A percentile compares a stretch with the other conserved stretches of the same genome.
These are phyloP conservation scores for Fonsecaea pugnacius DNA, from an alignment of 2,329 filamentous ascomycete species.

Conservation along the genomic window DNA sequence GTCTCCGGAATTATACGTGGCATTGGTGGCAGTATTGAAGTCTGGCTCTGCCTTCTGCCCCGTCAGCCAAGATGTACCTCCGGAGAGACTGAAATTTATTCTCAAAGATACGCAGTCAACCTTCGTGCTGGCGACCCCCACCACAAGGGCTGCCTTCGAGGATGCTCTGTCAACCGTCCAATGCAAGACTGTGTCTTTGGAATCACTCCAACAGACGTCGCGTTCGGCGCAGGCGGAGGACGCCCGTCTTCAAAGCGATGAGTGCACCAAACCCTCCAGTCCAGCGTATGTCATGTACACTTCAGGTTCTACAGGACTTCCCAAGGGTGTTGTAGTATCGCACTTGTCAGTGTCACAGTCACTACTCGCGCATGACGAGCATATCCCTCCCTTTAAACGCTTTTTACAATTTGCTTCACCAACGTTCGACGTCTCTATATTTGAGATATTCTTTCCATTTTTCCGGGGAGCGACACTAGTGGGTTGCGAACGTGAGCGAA, in stretches of 20 bases:
- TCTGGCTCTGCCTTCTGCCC: slow-evolving; percentile 86
- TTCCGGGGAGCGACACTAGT: slow-evolving; percentile 75
- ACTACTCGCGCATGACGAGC: slow-evolving; percentile 75
- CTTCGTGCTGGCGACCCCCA: slow-evolving; percentile 67
- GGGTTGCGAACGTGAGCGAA: slow-evolving; percentile 67
- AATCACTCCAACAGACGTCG: slow-evolving; percentile 9
- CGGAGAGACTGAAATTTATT: slow-evolving; percentile 79
- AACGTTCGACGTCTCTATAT: slow-evolving; percentile 92
- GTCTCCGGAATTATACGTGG: slow-evolving; percentile 75
- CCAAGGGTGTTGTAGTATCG: slow-evolving; percentile 84
- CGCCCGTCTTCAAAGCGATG: slow-evolving; percentile 27
- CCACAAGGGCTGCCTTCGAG: slow-evolving; percentile 36
- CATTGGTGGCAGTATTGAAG: slow-evolving; percentile 76
- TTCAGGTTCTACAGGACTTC: slow-evolving; percentile 83
- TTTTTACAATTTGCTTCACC: slow-evolving; percentile 92
- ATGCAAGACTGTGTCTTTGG: slow-evolving; percentile 49
- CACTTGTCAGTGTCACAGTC: slow-evolving; percentile 81
- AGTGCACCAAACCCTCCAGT: slow-evolving; percentile 45
- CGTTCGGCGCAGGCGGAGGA: background rate
- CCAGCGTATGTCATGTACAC: slow-evolving; percentile 92
- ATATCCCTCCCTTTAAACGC: slow-evolving; percentile 74
- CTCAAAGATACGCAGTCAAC: slow-evolving; percentile 73
- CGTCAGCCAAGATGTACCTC: slow-evolving; percentile 75
- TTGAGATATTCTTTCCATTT: slow-evolving; percentile 90
- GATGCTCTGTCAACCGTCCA: slow-evolving; percentile 35